phyloP scores from a whole-genome alignment of 768 basidiomycete species.

The Podaxis carcinomalis region DNA sequence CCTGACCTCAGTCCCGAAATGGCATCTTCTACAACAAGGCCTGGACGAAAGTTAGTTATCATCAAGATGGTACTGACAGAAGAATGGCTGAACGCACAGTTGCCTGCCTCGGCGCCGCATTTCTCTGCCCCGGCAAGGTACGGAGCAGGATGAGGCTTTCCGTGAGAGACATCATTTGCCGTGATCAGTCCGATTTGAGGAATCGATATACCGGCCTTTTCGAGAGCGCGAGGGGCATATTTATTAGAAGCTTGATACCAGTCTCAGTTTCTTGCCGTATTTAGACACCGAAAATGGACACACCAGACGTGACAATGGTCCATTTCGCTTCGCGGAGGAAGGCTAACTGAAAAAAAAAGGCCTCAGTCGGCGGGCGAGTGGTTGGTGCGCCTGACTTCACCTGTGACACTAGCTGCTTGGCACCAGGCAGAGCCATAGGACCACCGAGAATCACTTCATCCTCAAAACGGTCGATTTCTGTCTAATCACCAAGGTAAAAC shows the following conservation, averaged over 20 bases:
- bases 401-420: constrained; percentile 47
- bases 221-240: constrained; percentile 66
- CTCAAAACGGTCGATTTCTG: constrained; percentile 76
- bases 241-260: constrained; percentile 57
- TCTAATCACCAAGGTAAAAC: constrained; percentile 20
- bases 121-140: constrained; percentile 73
- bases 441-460: constrained; percentile 64
- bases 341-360: constrained; percentile 22
- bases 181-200: constrained; percentile 66
- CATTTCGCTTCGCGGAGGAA: constrained; percentile 40
- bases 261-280: not conserved
- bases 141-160: constrained; percentile 88
- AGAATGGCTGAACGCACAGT: constrained; percentile 38
- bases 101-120: constrained; percentile 49
- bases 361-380: not conserved
- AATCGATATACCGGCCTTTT: constrained; percentile 54
- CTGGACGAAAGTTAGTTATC: constrained; percentile 27
- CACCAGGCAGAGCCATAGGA: constrained; percentile 65
- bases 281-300: constrained; percentile 5
- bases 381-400: constrained; percentile 27
- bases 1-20: constrained; percentile 78
- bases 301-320: constrained; percentile 86
- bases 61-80: not conserved
- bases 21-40: constrained; percentile 88
- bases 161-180: constrained; percentile 62